Conservation (phyloP, 768 basidiomycete genomes). For the Lenzites betulinus region DNA sequence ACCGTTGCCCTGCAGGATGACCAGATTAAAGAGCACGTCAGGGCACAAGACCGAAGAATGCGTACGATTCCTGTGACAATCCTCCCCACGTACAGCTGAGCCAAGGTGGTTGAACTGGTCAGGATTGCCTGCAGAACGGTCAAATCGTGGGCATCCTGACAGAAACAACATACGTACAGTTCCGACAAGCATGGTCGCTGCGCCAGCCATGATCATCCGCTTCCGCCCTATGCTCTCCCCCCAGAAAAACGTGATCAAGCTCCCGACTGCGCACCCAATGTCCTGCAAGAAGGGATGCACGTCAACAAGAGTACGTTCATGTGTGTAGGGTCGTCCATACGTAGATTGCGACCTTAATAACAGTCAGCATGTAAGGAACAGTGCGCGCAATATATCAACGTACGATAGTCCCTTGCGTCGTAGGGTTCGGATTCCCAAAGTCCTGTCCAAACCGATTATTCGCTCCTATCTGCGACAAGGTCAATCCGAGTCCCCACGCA, state of each 20-base stretch:
- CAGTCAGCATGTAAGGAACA: neutral
- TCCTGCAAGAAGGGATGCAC: conserved; percentile 29
- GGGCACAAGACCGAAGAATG: neutral
- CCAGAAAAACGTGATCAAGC: conserved; percentile 40
- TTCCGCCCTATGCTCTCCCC: conserved; percentile 42
- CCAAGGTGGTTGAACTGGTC: conserved; percentile 41
- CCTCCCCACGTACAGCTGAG: conserved; percentile 41
- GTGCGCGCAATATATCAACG: conserved; percentile 12
- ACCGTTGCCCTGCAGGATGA: conserved; percentile 37
- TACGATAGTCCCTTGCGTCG: conserved; percentile 42
- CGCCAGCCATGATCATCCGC: conserved; percentile 42
- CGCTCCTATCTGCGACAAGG: conserved; percentile 37
- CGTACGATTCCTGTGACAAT: conserved; percentile 41
- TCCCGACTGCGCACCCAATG: conserved; percentile 42
- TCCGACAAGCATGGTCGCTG: conserved; percentile 40
- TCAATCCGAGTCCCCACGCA: neutral
- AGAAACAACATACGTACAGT: conserved; percentile 29
- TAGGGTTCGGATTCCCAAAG: conserved; percentile 40
- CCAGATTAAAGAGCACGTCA: neutral
- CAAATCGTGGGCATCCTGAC: neutral
- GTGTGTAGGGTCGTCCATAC: conserved; percentile 22
- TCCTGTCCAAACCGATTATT: conserved; percentile 43
- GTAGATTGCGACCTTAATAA: conserved; percentile 36
- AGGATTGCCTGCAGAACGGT: conserved; percentile 34
- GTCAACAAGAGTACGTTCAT: neutral